Base-by-base conservation (phyloP, 331 rosid genomes). In the Quercus lobata region DNA sequence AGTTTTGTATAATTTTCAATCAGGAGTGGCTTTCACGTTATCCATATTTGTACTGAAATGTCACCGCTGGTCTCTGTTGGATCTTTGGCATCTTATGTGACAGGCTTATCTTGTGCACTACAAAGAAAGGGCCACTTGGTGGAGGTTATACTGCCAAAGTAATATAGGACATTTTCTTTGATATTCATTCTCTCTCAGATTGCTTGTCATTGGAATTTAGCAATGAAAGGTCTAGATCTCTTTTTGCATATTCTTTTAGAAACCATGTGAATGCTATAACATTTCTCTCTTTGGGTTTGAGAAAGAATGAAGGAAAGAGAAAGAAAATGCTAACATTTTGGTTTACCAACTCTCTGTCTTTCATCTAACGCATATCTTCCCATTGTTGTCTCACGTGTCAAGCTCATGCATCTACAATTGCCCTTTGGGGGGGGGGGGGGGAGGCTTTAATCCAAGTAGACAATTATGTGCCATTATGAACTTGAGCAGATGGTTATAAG, bases 11-110 rank as follows among this genome's bases (percentile, higher is more conserved):
- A 62, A 79, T 87, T 72, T 84, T 81, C 82, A 61, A 80, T 71
- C 91, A 94, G 98, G 94, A 91, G 73, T 81, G 79, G 86, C 30
- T 86, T 92, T 88, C 93, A 89, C 79, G 78, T 94, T 83, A 82
- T 94, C 82, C 98, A 94, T 81, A 92, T 94, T 82, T 94, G 93
- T 86, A 87, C 97, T 29, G 97, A 94, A 89, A 92, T 94, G 98
- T 85, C 74, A 63, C 98, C 97, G 9, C 61, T 94, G 85, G 89
- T 91, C 69, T 85, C 88, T 21, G 52, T 84, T 79, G 89, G 98
- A 87, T 83, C 97, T 52, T 72, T 87, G 82, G 97, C 93, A 65
- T 84, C 97, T 35, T 94, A 92, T 83, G 92, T 94, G 79, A 94
- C 94, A 3, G 94, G 98, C 80, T 84, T 92, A 86, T 92, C 97